Percentiles rank a stretch among this genome's conserved stretches.
phyloP scores from a whole-genome alignment of 768 basidiomycete genomes.

The Pleurotus djamor region DNA sequence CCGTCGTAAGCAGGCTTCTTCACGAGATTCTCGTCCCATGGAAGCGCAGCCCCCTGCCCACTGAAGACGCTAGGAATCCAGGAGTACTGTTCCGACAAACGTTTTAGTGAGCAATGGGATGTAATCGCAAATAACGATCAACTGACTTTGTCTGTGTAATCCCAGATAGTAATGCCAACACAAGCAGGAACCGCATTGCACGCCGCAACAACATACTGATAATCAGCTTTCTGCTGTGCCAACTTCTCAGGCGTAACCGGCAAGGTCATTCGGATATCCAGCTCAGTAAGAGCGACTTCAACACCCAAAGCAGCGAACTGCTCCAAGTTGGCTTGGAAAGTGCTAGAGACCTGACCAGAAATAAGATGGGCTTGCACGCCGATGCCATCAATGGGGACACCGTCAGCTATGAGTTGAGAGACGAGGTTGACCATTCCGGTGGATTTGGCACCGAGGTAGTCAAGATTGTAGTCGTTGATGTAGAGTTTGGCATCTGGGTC shows the following conservation, averaged over 20 bases:
- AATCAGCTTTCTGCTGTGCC: conserved; percentile 56
- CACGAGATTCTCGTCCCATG: conserved; percentile 32
- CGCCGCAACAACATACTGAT: conserved; percentile 50
- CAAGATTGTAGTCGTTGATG: conserved; percentile 16
- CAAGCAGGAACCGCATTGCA: conserved; percentile 44
- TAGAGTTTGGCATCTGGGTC: no score
- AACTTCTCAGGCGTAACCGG: conserved; percentile 47
- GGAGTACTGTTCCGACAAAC: conserved; percentile 25
- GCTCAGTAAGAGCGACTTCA: conserved; percentile 68
- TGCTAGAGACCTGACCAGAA: conserved; percentile 51
- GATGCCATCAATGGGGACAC: conserved; percentile 58
- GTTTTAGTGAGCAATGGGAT: neutral
- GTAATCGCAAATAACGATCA: neutral
- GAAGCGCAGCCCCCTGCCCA: conserved; percentile 34
- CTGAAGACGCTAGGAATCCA: conserved; percentile 35
- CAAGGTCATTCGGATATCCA: conserved; percentile 61
- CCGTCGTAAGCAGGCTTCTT: conserved; percentile 32
- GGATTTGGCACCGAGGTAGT: conserved; percentile 46
- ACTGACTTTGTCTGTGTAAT: conserved; percentile 38
- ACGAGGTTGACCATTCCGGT: conserved; percentile 55
- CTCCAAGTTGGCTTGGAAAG: conserved; percentile 44
- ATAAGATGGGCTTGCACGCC: conserved; percentile 63
- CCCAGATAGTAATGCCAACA: conserved; percentile 46
- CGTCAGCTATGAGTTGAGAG: conserved; percentile 39
- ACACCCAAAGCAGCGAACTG: conserved; percentile 58